A percentile compares a stretch with the other conserved stretches of the same genome.
Evolutionary conservation across 768 basidiomycete species (phyloP).

Genomic region (Floccularia luteovirens): DNA sequence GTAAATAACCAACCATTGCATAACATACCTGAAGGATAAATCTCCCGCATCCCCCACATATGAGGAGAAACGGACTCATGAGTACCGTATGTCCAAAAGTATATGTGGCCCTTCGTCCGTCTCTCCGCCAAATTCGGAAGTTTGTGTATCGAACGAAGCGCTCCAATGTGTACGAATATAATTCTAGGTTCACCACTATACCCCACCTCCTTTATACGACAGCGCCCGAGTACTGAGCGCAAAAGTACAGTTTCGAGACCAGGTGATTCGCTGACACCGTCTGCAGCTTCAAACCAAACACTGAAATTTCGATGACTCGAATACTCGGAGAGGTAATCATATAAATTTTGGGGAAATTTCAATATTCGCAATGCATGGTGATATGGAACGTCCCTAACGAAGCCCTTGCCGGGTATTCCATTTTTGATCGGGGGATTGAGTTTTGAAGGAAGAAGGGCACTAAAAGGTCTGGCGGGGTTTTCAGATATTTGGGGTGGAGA

Average conservation of each 20-base stretch:
- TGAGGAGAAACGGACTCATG: conserved; percentile 41
- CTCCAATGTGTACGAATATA: conserved; percentile 62
- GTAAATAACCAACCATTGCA: background rate
- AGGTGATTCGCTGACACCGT: conserved; percentile 5
- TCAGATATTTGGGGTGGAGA: conserved; percentile 21
- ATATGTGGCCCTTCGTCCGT: conserved; percentile 34
- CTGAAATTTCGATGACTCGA: conserved; percentile 30
- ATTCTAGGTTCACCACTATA: conserved; percentile 33
- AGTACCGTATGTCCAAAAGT: conserved; percentile 66
- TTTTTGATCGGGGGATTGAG: background rate
- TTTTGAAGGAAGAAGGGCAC: background rate
- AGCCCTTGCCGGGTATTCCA: conserved; percentile 12
- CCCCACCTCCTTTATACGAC: conserved; percentile 28
- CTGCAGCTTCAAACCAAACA: conserved; percentile 35
- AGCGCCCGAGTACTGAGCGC: conserved; percentile 32
- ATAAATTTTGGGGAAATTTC: conserved; percentile 38
- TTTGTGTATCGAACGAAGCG: conserved; percentile 38
- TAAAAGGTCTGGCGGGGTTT: conserved; percentile 15
- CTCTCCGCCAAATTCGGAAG: conserved; percentile 43
- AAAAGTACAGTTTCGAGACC: conserved; percentile 34
- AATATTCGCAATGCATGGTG: conserved; percentile 35
- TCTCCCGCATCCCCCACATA: conserved; percentile 56
- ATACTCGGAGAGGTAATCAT: conserved; percentile 33
- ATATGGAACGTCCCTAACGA: conserved; percentile 15
- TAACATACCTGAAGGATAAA: conserved; percentile 59